phyloP scores from a whole-genome alignment of 306 rosid genomes.

The Parietaria judaica region DNA sequence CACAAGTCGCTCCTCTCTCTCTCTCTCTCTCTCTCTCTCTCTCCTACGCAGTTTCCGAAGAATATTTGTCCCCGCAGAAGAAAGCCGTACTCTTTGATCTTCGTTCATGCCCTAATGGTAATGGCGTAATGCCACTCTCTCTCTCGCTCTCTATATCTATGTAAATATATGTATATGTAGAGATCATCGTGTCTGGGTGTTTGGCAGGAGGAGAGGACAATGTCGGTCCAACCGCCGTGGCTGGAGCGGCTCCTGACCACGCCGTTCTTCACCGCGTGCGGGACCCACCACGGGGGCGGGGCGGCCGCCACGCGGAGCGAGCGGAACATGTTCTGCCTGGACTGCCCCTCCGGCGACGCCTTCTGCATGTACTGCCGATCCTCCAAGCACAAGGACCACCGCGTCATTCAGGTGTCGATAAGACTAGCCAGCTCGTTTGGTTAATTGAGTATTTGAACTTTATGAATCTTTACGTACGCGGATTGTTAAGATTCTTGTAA shows the following conservation, averaged over 20 bases:
- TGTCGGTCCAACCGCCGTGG: constrained; percentile 86
- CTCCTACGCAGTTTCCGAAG: not conserved
- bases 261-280: constrained; percentile 66
- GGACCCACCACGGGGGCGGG: constrained; percentile 42
- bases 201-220: constrained; percentile 32
- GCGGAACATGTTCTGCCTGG: constrained; percentile 87
- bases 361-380: constrained; percentile 95
- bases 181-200: not conserved
- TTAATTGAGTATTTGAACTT: no score
- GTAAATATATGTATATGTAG: not conserved
- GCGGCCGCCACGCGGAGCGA: constrained; percentile 53
- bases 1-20: constrained; percentile 37
- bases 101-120: not conserved
- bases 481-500: not conserved
- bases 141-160: not conserved
- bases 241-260: constrained; percentile 59
- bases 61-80: no score
- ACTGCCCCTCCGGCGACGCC: constrained; percentile 52
- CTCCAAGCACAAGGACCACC: constrained; percentile 77
- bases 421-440: no score
- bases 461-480: no score
- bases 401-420: constrained; percentile 64
- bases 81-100: constrained; percentile 1
- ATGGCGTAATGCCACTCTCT: not conserved
- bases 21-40: constrained; percentile 19